phyloP scores from a whole-genome alignment of 345 rosid genomes.

The Gynandropsis gynandra region DNA sequence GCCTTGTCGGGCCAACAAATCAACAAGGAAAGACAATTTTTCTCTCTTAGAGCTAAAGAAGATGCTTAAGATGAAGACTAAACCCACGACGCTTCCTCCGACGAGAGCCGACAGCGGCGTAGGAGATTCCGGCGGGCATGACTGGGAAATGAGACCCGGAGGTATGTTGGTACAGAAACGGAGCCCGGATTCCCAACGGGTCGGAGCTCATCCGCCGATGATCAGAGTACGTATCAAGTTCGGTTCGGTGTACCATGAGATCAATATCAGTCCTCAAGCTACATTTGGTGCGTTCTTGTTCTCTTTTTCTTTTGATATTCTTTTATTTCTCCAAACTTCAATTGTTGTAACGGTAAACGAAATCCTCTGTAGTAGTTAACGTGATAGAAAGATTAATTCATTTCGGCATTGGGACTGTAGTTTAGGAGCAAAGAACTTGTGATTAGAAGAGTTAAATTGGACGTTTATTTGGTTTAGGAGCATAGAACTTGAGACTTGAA shows the following conservation, averaged over 20 bases:
- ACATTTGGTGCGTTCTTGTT: conserved; percentile 56
- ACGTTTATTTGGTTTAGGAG: too few relatives aligned
- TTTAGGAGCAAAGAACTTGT: too few relatives aligned
- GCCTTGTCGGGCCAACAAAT: not conserved
- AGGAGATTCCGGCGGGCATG: conserved; percentile 46
- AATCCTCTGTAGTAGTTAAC: too few relatives aligned
- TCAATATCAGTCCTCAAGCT: conserved; percentile 74
- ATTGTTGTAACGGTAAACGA: too few relatives aligned
- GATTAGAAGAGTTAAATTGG: too few relatives aligned
- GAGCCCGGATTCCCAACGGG: conserved; percentile 57
- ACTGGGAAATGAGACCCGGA: conserved; percentile 96
- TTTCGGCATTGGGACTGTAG: too few relatives aligned
- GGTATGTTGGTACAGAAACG: conserved; percentile 99
- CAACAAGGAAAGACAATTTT: not conserved
- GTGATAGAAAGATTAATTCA: not conserved
- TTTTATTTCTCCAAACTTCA: too few relatives aligned
- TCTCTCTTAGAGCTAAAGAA: conserved; percentile 10
- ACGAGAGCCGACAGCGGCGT: conserved; percentile 35
- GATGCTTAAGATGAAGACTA: conserved; percentile 79
- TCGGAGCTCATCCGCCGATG: conserved; percentile 60
- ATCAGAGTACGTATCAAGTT: conserved; percentile 86
- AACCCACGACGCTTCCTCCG: conserved; percentile 42
- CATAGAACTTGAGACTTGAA: too few relatives aligned
- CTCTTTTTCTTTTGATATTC: not conserved
- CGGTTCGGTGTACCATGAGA: conserved; percentile 78